phyloP scores from a whole-genome alignment of 106 monocot species.

The Acorus gramineus region DNA sequence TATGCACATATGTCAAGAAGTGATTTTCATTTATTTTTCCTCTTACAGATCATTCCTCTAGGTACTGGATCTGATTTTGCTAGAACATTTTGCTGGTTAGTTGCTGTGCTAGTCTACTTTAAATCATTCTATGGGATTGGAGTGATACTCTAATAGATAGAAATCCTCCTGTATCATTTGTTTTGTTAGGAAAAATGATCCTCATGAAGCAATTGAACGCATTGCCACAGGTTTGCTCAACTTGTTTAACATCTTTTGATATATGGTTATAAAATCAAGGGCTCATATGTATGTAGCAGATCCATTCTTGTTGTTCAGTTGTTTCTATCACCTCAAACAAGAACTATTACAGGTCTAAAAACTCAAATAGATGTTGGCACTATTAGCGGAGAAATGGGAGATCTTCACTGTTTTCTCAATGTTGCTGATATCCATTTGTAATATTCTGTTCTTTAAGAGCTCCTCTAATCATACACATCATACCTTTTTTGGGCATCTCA shows the following conservation, averaged over 20 bases:
- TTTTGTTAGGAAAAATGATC: slow-evolving; percentile 78
- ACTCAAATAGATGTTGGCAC: slow-evolving; percentile 76
- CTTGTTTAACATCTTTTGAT: not conserved
- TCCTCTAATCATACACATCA: not conserved
- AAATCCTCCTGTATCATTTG: slow-evolving; percentile 9
- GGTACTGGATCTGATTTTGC: slow-evolving; percentile 99
- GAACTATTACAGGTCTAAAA: slow-evolving; percentile 45
- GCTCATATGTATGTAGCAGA: not conserved
- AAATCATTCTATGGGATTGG: not conserved
- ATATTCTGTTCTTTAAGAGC: slow-evolving; percentile 6
- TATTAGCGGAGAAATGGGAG: slow-evolving; percentile 30
- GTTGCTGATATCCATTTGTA: slow-evolving; percentile 96
- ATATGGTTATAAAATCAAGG: not conserved
- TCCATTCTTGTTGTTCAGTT: not conserved
- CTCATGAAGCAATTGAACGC: slow-evolving; percentile 66
- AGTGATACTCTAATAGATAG: not conserved
- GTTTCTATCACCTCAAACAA: not conserved
- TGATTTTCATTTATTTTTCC: slow-evolving; percentile 6
- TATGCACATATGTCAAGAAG: not conserved
- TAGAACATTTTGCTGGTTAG: slow-evolving; percentile 90
- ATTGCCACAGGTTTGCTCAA: slow-evolving; percentile 62
- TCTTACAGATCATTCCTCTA: slow-evolving; percentile 86
- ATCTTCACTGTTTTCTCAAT: slow-evolving; percentile 80
- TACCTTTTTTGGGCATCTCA: not conserved
- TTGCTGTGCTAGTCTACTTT: slow-evolving; percentile 10